Evolutionary conservation across 164 flowering plant species (phyloP).

Genomic region (Nymphaea thermarum): DNA sequence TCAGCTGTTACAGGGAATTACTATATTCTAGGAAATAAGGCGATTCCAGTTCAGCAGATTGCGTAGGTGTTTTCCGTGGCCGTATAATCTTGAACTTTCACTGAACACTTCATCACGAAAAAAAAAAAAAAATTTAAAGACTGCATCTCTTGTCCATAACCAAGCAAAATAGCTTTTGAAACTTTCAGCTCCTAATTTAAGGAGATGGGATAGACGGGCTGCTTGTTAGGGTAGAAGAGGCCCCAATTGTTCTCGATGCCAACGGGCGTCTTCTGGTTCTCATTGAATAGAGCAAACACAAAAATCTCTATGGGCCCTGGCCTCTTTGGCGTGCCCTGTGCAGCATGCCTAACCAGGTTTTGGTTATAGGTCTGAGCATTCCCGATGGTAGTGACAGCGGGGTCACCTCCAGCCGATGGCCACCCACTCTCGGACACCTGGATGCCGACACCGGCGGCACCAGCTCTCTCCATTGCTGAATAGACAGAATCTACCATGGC

Average conservation of each 20-base stretch:
- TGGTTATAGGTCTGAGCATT: constrained; percentile 11
- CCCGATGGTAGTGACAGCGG: not conserved
- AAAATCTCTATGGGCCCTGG: constrained; percentile 3
- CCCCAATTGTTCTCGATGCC: constrained; percentile 3
- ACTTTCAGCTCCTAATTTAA: not conserved
- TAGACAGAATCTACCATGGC: constrained; percentile 7
- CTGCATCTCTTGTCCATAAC: no score
- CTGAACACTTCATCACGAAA: no score
- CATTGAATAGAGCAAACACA: constrained; percentile 7
- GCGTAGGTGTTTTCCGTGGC: no score
- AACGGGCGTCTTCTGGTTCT: constrained; percentile 1
- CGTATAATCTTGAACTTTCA: no score
- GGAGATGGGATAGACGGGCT: constrained; percentile 5
- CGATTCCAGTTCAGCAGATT: no score
- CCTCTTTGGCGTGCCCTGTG: constrained; percentile 5
- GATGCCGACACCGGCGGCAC: not conserved
- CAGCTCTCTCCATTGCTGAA: constrained; percentile 6
- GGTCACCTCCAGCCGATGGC: constrained; percentile 5
- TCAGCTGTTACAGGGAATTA: no score
- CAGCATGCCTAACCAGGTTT: constrained; percentile 5
- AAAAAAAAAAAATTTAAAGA: no score
- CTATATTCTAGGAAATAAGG: no score
- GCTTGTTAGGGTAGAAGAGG: constrained; percentile 3
- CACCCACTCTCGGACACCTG: constrained; percentile 12
- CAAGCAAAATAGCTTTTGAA: not conserved